Evolutionary conservation across 345 rosid species (phyloP).

Genomic region (Eucalyptus curtisii): DNA sequence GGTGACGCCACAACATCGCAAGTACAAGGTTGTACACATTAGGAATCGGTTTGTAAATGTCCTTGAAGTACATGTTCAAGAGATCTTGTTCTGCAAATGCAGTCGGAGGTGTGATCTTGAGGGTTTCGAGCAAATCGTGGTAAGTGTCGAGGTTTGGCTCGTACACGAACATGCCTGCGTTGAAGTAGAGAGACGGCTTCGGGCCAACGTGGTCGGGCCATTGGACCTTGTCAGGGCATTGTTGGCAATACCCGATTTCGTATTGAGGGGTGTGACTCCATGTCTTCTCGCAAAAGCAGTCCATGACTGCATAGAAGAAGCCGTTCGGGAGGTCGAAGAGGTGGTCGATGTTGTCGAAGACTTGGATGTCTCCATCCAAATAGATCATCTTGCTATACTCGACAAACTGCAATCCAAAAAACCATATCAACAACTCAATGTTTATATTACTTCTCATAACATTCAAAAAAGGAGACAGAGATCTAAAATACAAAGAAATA

Average conservation of each 20-base stretch:
- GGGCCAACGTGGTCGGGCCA: neutral
- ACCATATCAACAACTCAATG: neutral
- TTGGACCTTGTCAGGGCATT: neutral
- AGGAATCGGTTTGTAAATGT: neutral
- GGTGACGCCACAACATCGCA: neutral
- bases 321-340: slow-evolving; percentile 23
- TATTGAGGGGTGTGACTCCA: slow-evolving; percentile 8
- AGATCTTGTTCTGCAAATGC: neutral
- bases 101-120: neutral
- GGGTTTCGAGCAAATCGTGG: neutral
- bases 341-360: slow-evolving; percentile 25
- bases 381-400: slow-evolving; percentile 26
- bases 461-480: neutral
- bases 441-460: neutral
- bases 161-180: neutral
- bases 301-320: slow-evolving; percentile 36
- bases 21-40: neutral
- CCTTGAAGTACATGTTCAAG: neutral
- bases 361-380: slow-evolving; percentile 29
- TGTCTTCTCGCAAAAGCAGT: slow-evolving; percentile 40
- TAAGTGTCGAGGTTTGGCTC: neutral
- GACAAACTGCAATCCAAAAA: slow-evolving; percentile 2
- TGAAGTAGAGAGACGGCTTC: neutral
- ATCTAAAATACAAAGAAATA: neutral
- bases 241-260: neutral